Conservation (phyloP, 2,329 filamentous ascomycete species). For the Claviceps maximensis region DNA sequence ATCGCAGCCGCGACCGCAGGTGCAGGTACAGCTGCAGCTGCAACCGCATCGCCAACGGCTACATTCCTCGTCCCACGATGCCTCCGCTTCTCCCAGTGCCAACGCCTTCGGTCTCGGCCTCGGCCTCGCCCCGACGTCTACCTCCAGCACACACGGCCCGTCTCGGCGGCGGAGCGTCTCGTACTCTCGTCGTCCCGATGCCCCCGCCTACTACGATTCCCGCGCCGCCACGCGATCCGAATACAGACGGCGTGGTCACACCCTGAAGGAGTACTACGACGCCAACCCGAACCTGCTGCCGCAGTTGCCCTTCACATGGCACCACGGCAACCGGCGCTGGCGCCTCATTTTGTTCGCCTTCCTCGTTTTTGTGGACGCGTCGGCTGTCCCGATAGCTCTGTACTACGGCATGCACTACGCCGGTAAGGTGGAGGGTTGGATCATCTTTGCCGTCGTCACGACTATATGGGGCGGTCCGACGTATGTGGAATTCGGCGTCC, state of each 20-base stretch:
- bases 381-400: slow-evolving; percentile 33
- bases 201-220: slow-evolving; percentile 27
- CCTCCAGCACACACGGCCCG: background rate
- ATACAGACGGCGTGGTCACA: slow-evolving; percentile 21
- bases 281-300: slow-evolving; percentile 25
- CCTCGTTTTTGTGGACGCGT: slow-evolving; percentile 31
- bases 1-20: background rate
- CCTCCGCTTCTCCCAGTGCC: background rate
- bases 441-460: slow-evolving; percentile 39
- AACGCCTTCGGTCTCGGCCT: too few relatives aligned
- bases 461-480: slow-evolving; percentile 43
- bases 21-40: too few relatives aligned
- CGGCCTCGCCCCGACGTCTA: background rate
- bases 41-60: background rate
- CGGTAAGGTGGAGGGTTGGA: slow-evolving; percentile 24
- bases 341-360: slow-evolving; percentile 35
- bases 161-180: slow-evolving; percentile 20
- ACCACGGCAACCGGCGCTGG: slow-evolving; percentile 25
- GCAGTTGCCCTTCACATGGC: slow-evolving; percentile 28
- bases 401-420: slow-evolving; percentile 37
- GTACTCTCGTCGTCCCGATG: slow-evolving; percentile 19
- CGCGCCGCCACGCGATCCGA: slow-evolving; percentile 23
- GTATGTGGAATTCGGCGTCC: slow-evolving; percentile 37
- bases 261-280: slow-evolving; percentile 26
- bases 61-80: background rate